Evolutionary conservation across 129 eudicot species (phyloP).

Genomic region (Saposhnikovia divaricata): DNA sequence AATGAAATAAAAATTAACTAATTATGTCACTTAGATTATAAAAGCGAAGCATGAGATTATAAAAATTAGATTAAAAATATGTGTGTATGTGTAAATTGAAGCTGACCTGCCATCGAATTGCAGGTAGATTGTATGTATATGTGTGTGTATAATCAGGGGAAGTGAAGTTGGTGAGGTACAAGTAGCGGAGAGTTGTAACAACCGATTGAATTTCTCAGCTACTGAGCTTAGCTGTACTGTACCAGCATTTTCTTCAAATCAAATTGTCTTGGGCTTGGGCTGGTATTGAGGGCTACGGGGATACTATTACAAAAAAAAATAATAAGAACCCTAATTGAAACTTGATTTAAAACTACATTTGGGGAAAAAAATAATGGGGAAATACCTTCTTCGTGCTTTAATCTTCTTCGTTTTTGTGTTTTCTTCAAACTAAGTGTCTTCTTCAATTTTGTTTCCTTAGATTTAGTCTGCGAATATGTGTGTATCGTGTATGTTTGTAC

Average conservation of each 20-base stretch:
- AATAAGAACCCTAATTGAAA: too few relatives aligned
- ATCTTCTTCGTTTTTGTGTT: too few relatives aligned
- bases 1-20: not conserved
- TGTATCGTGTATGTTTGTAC: too few relatives aligned
- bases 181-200: not conserved
- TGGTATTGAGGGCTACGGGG: too few relatives aligned
- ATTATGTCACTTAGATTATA: not conserved
- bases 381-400: too few relatives aligned
- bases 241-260: not conserved
- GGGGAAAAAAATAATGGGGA: too few relatives aligned
- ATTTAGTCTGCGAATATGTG: too few relatives aligned
- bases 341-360: too few relatives aligned
- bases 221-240: not conserved
- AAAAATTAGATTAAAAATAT: not conserved
- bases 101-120: slow-evolving; percentile 6
- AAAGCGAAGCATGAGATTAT: not conserved
- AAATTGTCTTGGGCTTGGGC: not conserved
- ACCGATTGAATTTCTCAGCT: not conserved
- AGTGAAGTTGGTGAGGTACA: not conserved
- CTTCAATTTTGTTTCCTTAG: too few relatives aligned
- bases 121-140: not conserved
- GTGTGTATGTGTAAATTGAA: not conserved
- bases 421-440: too few relatives aligned
- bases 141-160: not conserved
- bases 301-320: too few relatives aligned